Evolutionary conservation across 805 yeast genomes (phyloP).

Genomic region (Monosporozyma siamensis): DNA sequence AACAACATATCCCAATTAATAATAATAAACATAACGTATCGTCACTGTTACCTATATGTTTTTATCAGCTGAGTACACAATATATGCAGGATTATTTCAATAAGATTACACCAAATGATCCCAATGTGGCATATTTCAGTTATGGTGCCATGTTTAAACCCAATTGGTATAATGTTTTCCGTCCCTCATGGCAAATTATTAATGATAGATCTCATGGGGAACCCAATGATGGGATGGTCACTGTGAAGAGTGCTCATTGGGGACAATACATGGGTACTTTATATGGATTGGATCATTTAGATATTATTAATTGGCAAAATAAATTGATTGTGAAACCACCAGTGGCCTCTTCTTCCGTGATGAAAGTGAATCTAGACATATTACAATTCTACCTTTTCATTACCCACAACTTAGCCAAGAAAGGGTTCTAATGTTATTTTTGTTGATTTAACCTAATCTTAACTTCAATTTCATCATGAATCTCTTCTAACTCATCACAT

Average conservation of each 20-base stretch:
- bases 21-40: conserved; percentile 2
- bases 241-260: conserved; percentile 72
- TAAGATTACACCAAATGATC: conserved; percentile 40
- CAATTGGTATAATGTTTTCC: conserved; percentile 49
- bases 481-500: conserved; percentile 50
- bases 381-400: conserved; percentile 60
- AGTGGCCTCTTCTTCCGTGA: no score
- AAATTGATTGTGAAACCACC: conserved; percentile 17
- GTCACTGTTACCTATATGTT: conserved; percentile 37
- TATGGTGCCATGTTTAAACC: conserved; percentile 75
- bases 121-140: conserved; percentile 63
- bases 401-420: conserved; percentile 49
- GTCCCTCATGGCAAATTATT: conserved; percentile 57
- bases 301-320: conserved; percentile 77
- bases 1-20: conserved; percentile 22
- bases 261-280: conserved; percentile 75
- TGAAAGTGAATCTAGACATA: conserved; percentile 42
- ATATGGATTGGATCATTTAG: conserved; percentile 73
- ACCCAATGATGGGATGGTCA: conserved; percentile 80
- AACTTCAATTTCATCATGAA: conserved; percentile 47
- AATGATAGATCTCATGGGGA: conserved; percentile 34
- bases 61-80: conserved; percentile 58
- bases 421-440: conserved; percentile 37
- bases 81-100: conserved; percentile 55
- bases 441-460: conserved; percentile 28